Evolutionary conservation across 176 grass and related monocot species (phyloP), one percentile per base, ranked within the genome.

Genomic region (Carex pumila): DNA sequence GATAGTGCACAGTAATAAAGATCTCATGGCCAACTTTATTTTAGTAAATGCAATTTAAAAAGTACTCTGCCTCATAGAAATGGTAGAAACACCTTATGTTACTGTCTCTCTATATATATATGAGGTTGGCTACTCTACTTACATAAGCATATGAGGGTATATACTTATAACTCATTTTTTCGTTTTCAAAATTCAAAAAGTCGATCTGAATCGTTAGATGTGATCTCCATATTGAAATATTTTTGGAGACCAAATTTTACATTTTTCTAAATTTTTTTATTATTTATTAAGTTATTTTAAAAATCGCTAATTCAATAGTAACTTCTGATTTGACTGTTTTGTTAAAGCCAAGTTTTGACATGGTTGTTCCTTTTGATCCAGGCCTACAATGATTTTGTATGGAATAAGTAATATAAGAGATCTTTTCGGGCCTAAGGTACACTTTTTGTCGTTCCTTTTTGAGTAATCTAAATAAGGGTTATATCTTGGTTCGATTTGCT

Each of bases 351-450:
- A n/a, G n/a, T n/a, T n/a, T 17, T 50, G 61, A 79, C 53, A 54
- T 65, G 6, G 17, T 65, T 64, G 7, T 52, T 13, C n/a, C 11
- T 88, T 84, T 30, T 67, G 43, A 83, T 60, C 77, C 71, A 99
- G 93, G 79, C 96, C 96, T 30, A 95, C 96, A 29, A 99, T 99
- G 93, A 99, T 99, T 71, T 85, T 95, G 25, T 90, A 99, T 68
- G 89, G 88, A 6, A 88, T 95, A 56, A 89, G 94, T 83, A 95
- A 95, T 68, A 99, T 99, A 6, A 69, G 91, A 49, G 89, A 94
- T 64, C 93, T 99, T 85, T 99, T 99, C 84, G 96, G 96, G 12
- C 91, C 96, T 13, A 95, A 95, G 96, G 96, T 99, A 93, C 19
- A 59, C 1, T 63, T 61, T 7, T 60, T 39, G 65, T 25, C 8